Evolutionary conservation across 352 stramenopile species (phyloP), one percentile per base, ranked within the genome.

Genomic region (Pythium coloratum): DNA sequence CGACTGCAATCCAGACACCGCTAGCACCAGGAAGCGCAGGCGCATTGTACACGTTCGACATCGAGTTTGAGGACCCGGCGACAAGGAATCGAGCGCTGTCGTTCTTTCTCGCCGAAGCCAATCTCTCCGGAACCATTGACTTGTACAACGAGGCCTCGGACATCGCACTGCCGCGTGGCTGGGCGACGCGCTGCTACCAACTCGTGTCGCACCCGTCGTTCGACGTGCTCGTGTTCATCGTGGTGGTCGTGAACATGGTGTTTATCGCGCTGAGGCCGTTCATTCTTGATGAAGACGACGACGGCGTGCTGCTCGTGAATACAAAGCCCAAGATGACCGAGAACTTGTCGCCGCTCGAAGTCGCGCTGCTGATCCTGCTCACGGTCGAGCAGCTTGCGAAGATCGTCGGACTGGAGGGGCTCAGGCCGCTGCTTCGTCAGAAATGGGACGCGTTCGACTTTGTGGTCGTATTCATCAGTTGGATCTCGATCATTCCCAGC

Each of bases 371-470:
- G 60, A 68, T 82, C 10, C 63, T 95, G 54, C 79, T 95, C 10
- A 90, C 85, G 1, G 42, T 82, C 38, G 85, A 95, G 57, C 83
- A 95, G 44, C 55, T 80, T 16, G 72, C 77, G 38, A 93, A 93
- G 66, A 62, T 80, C 0, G 72, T 92, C 12, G 85, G 75, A 0
- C 65, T 92, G 18, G 87, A 95, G 69, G 87, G 85, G 0, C 13
- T 95, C 2, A 57, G 73, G 2, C 81, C 85, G 1, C 20, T 95
- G 4, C 28, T 93, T 13, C 71, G 78, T 0, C 82, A 72, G 46
- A 89, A 89, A 55, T 92, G 84, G 86, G 79, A 94, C 60, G 69
- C 73, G 0, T 91, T 90, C 24, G 86, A 94, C 38, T 73, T 92
- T 18, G 66, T 74, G 2, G 68, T 89, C 0, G 83, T 93, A 18